Evolutionary conservation across 225 moss, liverwort and hornwort genomes (phyloP).

Genomic region (Bryoerythrophyllum caledonicum): DNA sequence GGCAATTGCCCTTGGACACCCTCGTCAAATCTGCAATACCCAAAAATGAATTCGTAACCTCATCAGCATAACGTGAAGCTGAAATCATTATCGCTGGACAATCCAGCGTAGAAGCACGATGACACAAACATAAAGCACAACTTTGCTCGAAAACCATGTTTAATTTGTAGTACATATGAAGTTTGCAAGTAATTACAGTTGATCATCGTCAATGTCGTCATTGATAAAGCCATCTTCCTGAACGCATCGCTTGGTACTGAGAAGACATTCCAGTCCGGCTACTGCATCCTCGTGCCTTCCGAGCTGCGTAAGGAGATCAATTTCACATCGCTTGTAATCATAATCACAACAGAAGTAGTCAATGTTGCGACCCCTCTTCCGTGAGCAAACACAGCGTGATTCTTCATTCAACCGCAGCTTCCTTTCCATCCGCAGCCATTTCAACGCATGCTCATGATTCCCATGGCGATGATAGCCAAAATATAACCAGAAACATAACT

Average conservation of each 20-base stretch:
- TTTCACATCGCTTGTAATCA: neutral
- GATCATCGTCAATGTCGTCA: neutral
- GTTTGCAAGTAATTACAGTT: neutral
- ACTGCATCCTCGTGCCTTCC: neutral
- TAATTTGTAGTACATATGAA: too few relatives aligned
- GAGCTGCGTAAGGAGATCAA: neutral
- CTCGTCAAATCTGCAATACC: neutral
- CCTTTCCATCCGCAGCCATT: neutral
- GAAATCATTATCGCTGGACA: neutral
- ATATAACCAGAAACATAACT: neutral
- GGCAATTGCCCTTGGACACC: neutral
- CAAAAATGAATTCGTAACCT: neutral
- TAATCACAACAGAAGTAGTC: neutral
- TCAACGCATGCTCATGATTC: neutral
- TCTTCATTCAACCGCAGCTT: neutral
- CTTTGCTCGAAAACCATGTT: too few relatives aligned
- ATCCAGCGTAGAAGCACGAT: neutral
- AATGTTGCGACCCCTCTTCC: neutral
- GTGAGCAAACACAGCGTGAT: neutral
- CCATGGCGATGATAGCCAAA: neutral
- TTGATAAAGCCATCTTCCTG: neutral
- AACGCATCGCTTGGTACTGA: neutral
- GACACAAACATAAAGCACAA: neutral
- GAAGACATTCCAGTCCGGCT: neutral
- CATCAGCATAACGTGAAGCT: neutral